phyloP scores from a whole-genome alignment of 208 protist species.

The Blechomonas ayalai region DNA sequence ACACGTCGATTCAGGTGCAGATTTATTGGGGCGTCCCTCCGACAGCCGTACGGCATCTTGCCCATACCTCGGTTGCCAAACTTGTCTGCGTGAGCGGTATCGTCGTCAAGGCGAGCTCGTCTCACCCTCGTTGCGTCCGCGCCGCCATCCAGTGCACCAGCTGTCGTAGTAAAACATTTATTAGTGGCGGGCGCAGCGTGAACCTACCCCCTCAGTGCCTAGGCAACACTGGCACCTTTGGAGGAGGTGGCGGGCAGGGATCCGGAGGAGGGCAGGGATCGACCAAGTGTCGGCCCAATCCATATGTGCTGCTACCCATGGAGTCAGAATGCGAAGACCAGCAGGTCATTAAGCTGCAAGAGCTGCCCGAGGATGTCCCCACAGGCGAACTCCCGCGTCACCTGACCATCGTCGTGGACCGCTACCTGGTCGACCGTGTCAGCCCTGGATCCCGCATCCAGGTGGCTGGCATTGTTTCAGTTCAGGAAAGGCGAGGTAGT shows the following conservation, averaged over 20 bases:
- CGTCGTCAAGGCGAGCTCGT: constrained; percentile 80
- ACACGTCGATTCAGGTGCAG: constrained; percentile 83
- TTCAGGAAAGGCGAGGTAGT: constrained; percentile 73
- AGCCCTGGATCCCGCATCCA: constrained; percentile 97
- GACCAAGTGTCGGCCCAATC: constrained; percentile 84
- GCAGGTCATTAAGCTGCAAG: constrained; percentile 92
- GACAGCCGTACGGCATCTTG: constrained; percentile 71
- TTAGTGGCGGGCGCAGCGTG: constrained; percentile 62
- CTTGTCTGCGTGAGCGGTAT: constrained; percentile 87
- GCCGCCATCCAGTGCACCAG: constrained; percentile 88
- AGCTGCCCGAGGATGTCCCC: constrained; percentile 92
- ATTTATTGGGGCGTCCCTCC: constrained; percentile 81
- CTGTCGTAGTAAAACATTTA: constrained; percentile 82
- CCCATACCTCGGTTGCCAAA: constrained; percentile 65
- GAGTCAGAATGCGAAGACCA: constrained; percentile 91
- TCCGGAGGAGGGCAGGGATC: constrained; percentile 8
- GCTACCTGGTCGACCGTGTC: constrained; percentile 89
- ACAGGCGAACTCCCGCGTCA: constrained; percentile 91
- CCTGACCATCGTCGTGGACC: constrained; percentile 83
- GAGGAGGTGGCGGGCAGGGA: constrained; percentile 1
- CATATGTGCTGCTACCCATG: constrained; percentile 90
- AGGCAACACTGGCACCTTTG: constrained; percentile 59
- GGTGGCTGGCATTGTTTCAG: constrained; percentile 83
- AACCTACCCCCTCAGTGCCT: constrained; percentile 83
- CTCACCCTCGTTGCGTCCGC: constrained; percentile 69